These are phyloP conservation scores for Malus sieversii DNA, from an alignment of 306 rosid species.

Conservation along the genomic window DNA sequence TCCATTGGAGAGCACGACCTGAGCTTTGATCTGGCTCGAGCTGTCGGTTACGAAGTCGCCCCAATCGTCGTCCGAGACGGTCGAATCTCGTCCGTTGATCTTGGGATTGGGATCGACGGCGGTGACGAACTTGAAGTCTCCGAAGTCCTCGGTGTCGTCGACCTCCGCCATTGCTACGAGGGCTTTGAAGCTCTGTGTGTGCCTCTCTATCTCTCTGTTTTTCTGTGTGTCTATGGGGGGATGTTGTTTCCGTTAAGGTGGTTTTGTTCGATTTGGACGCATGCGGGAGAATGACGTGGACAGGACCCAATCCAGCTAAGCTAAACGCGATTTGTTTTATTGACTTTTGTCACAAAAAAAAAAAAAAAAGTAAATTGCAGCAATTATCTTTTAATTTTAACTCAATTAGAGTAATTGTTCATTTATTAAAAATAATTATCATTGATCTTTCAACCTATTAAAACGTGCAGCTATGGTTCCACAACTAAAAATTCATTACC, in stretches of 20 bases:
- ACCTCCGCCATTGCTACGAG: conserved; percentile 58
- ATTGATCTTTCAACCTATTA: no score
- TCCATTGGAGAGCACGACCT: conserved; percentile 15
- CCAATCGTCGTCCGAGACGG: conserved; percentile 41
- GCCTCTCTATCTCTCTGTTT: not conserved
- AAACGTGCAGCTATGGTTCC: fast-evolving
- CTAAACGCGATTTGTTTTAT: not conserved
- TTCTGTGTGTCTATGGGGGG: conserved; percentile 1
- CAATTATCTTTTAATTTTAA: no score
- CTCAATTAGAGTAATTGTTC: fast-evolving
- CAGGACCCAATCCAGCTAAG: not conserved
- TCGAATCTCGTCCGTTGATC: conserved; percentile 4
- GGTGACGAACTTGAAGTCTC: conserved; percentile 58
- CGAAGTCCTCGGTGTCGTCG: conserved; percentile 69
- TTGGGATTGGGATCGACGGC: conserved; percentile 11
- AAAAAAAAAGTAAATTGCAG: no score
- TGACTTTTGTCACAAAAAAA: no score
- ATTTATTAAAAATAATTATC: fast-evolving
- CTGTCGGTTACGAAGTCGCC: conserved; percentile 52
- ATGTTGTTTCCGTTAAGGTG: not conserved
- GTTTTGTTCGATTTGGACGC: not conserved
- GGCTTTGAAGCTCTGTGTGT: conserved; percentile 2
- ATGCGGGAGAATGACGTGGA: conserved; percentile 11
- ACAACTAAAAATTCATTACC: no score
- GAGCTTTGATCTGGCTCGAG: conserved; percentile 39